Conservation (phyloP, 2,329 filamentous ascomycete species). For the Fonsecaea pedrosoi region DNA sequence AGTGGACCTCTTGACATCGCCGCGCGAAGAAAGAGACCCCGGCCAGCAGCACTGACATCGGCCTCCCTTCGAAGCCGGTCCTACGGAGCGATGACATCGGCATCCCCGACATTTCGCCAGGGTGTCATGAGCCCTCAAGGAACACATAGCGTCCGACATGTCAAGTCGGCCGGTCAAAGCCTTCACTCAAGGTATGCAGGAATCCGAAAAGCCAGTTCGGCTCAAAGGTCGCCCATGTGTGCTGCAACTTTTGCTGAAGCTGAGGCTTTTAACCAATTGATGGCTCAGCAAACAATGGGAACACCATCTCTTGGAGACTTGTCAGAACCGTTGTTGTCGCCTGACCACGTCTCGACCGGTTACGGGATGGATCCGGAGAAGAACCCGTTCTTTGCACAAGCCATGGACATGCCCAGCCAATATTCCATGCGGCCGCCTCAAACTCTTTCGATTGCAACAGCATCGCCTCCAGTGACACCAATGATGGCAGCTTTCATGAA, state of each 20-base stretch:
- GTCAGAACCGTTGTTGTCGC: constrained; percentile 30
- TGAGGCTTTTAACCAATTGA: constrained; percentile 44
- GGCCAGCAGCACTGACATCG: constrained; percentile 55
- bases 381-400: constrained; percentile 39
- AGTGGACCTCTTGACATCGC: constrained; percentile 54
- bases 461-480: constrained; percentile 55
- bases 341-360: constrained; percentile 24
- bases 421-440: constrained; percentile 28
- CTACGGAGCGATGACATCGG: constrained; percentile 48
- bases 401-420: constrained; percentile 23
- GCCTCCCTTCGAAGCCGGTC: constrained; percentile 47
- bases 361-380: constrained; percentile 29
- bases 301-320: constrained; percentile 28
- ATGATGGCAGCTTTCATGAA: constrained; percentile 47
- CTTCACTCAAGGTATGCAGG: constrained; percentile 55
- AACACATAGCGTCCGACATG: constrained; percentile 52
- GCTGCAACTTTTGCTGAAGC: constrained; percentile 54
- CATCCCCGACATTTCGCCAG: constrained; percentile 50
- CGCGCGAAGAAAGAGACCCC: constrained; percentile 54
- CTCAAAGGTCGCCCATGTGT: constrained; percentile 56
- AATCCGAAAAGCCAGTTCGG: constrained; percentile 54
- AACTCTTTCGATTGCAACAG: constrained; percentile 39
- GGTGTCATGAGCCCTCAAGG: constrained; percentile 43
- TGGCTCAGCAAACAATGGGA: constrained; percentile 35
- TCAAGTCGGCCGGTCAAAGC: constrained; percentile 53